Evolutionary conservation across 2,329 filamentous ascomycete genomes (phyloP), one percentile per base, ranked within the genome.

Genomic region (Aspergillus alliaceus): DNA sequence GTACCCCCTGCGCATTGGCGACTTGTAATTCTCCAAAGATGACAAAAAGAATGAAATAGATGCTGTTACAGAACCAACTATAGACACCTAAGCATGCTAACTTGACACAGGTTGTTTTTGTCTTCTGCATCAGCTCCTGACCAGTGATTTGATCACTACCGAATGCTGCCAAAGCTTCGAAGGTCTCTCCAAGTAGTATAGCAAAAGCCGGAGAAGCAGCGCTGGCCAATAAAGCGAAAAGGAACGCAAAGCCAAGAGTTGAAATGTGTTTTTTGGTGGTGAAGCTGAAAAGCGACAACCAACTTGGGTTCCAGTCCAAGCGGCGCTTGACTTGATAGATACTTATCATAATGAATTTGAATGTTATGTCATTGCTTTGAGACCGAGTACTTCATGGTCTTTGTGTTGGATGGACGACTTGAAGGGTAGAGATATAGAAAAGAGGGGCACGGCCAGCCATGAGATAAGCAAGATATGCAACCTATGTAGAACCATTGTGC

Each of bases 21-120:
- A 89, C 91, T 63, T 96, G 91, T 2, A 91, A 66, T 72, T 97
- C 93, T 14, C 93, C 90, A 71, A 95, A 95, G 0, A 83, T 70
- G 29, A 93, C 79, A 86, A 93, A 97, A 0, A 84, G 72, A 1
- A 82, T 80, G 65, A 91, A 87, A 64, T 91, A 89, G 1, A 82
- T 69, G 3, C 84, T 83, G 63, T 90, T 88, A 15, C 87, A 74
- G 0, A 91, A 46, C 85, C 90, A 93, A 47, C 84, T 86, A 0
- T 77, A 82, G 0, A 78, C 71, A 0, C 89, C 91, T 0, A 96
- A 72, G 0, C 78, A 81, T 0, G 86, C 73, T 42, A 96, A 75
- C 25, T 85, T 82, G 25, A 88, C 63, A 47, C 86, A 87, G 76
- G 86, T 88, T 40, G 72, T 79, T 0, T 83, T 81, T 1, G 91